Evolutionary conservation across 108 stramenopile species (phyloP).

Genomic region (Skeletonema menzelii): DNA sequence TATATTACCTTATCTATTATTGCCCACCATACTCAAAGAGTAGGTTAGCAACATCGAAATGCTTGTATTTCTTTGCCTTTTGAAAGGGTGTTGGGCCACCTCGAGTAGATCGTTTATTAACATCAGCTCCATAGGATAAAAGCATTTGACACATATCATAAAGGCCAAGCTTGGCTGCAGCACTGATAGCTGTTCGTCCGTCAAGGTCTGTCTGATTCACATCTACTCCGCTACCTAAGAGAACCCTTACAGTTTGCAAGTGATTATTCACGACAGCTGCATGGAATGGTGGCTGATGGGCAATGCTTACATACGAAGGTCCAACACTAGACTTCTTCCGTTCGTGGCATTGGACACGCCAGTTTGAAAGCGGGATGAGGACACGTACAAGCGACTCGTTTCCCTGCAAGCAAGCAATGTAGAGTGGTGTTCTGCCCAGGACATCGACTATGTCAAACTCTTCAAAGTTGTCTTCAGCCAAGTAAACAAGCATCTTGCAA

Average conservation of each 20-base stretch:
- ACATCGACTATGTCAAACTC: constrained; percentile 36
- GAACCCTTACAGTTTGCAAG: constrained; percentile 27
- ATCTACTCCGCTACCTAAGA: constrained; percentile 32
- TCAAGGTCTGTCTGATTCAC: constrained; percentile 26
- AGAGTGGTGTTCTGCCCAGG: constrained; percentile 34
- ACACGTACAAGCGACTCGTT: constrained; percentile 13
- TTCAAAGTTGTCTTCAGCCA: constrained; percentile 18
- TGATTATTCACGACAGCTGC: constrained; percentile 42
- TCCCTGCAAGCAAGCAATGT: constrained; percentile 40
- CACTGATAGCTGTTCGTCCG: constrained; percentile 27
- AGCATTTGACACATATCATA: constrained; percentile 36
- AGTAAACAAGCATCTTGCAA: constrained; percentile 16
- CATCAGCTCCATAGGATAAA: constrained; percentile 34
- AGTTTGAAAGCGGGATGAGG: constrained; percentile 26
- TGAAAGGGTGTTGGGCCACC: constrained; percentile 42
- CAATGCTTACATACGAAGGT: constrained; percentile 16
- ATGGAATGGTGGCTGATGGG: constrained; percentile 37
- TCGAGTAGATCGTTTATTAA: constrained; percentile 23
- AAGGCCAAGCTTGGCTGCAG: constrained; percentile 32
- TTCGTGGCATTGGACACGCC: constrained; percentile 34
- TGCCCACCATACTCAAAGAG: constrained; percentile 41
- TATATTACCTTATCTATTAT: not conserved
- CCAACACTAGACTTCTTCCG: constrained; percentile 18
- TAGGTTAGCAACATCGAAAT: constrained; percentile 33
- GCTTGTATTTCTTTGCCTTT: constrained; percentile 44